Percentiles rank a stretch among this genome's conserved stretches.
Conservation (phyloP, 208 protist species). For the Dictyostelium gargantuum region DNA sequence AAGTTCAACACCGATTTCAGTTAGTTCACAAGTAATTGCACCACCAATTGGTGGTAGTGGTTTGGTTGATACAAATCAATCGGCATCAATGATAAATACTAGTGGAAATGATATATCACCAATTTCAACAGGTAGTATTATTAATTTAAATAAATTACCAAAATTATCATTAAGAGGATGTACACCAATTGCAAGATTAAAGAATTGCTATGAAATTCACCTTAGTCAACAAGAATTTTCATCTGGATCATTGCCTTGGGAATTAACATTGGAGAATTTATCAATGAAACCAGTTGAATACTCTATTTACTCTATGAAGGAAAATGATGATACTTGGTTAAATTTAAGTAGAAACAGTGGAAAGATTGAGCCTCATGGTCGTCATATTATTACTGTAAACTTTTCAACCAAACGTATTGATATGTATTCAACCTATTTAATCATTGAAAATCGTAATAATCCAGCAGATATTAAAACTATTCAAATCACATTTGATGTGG, state of each 20-base stretch:
- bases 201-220: constrained; percentile 76
- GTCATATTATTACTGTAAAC: constrained; percentile 67
- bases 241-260: constrained; percentile 69
- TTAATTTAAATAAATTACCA: background rate
- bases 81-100: no score
- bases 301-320: constrained; percentile 69
- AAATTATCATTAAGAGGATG: constrained; percentile 49
- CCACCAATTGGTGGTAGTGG: no score
- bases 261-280: constrained; percentile 63
- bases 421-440: constrained; percentile 75
- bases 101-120: background rate
- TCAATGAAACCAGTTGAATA: constrained; percentile 57
- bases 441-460: constrained; percentile 75
- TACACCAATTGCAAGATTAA: constrained; percentile 28
- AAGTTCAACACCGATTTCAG: background rate
- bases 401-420: constrained; percentile 76
- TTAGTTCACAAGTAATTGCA: background rate
- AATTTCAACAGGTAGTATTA: background rate
- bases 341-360: constrained; percentile 67
- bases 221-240: constrained; percentile 69
- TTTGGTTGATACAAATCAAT: no score
- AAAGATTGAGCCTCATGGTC: constrained; percentile 64
- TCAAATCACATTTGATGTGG: constrained; percentile 65
- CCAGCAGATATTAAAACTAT: constrained; percentile 73
- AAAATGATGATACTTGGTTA: constrained; percentile 72